These are phyloP conservation scores for Linaria vulgaris DNA, from an alignment of 257 asterid genomes.

Conservation along the genomic window DNA sequence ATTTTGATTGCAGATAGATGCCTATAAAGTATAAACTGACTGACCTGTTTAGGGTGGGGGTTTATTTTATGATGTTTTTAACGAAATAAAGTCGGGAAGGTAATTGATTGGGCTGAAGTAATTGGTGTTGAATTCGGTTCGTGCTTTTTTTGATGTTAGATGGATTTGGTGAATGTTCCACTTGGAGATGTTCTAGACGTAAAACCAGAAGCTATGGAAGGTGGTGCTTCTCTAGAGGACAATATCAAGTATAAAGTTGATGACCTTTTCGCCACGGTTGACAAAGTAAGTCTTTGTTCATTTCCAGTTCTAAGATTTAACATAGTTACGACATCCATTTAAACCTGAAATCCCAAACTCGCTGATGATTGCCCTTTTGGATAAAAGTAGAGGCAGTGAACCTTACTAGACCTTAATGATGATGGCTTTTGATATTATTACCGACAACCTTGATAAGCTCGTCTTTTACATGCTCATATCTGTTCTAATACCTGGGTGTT, in stretches of 20 bases:
- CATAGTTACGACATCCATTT: conserved; percentile 6
- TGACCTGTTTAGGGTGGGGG: background rate
- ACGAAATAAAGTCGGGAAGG: background rate
- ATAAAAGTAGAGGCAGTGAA: conserved; percentile 1
- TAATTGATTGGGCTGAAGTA: background rate
- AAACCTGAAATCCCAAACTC: conserved; percentile 2
- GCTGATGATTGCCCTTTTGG: conserved; percentile 6
- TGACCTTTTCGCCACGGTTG: conserved; percentile 53
- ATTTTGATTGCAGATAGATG: too few relatives aligned
- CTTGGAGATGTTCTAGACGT: conserved; percentile 23
- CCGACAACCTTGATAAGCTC: background rate
- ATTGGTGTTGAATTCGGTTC: conserved; percentile 15
- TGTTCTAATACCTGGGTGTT: conserved; percentile 7
- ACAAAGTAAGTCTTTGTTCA: conserved; percentile 43
- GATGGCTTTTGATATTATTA: conserved; percentile 14
- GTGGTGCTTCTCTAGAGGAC: conserved; percentile 39
- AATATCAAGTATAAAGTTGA: conserved; percentile 51
- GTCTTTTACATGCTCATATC: conserved; percentile 16
- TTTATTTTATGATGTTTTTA: background rate
- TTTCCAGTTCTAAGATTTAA: background rate
- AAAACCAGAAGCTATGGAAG: conserved; percentile 29
- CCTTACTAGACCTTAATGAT: background rate
- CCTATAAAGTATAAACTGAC: too few relatives aligned
- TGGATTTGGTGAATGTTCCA: conserved; percentile 36
- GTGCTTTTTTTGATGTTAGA: conserved; percentile 25